These are phyloP conservation scores for Phytophthora cactorum DNA, from an alignment of 352 stramenopile genomes.

Conservation along the genomic window DNA sequence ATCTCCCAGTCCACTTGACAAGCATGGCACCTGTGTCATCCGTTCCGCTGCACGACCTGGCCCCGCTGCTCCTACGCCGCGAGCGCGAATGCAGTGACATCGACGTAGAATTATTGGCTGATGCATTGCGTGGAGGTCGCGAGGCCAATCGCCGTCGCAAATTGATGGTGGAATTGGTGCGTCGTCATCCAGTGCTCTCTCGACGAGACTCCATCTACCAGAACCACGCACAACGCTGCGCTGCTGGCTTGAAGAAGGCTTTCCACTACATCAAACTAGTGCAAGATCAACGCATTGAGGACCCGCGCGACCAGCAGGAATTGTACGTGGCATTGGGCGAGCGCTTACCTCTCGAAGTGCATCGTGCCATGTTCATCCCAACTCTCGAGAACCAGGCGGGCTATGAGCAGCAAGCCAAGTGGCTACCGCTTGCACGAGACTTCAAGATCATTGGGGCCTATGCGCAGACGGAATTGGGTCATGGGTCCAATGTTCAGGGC, in stretches of 20 bases:
- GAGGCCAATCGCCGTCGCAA: conserved; percentile 35
- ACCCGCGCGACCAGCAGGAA: conserved; percentile 26
- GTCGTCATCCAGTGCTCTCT: conserved; percentile 26
- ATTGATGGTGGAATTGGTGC: conserved; percentile 32
- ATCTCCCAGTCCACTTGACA: conserved; percentile 29
- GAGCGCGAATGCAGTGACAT: conserved; percentile 29
- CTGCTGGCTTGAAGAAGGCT: conserved; percentile 29
- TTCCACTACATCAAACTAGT: conserved; percentile 36
- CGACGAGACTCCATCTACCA: conserved; percentile 21
- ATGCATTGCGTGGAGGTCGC: conserved; percentile 29
- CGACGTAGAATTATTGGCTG: conserved; percentile 24
- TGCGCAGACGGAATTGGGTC: conserved; percentile 32
- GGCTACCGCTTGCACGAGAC: conserved; percentile 27
- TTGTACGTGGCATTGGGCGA: conserved; percentile 32
- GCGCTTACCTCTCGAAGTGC: conserved; percentile 33
- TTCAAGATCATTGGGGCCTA: conserved; percentile 32
- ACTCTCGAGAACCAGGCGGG: conserved; percentile 35
- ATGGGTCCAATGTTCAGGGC: conserved; percentile 34
- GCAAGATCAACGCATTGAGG: conserved; percentile 23
- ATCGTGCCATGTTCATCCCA: conserved; percentile 36
- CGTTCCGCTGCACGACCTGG: conserved; percentile 28
- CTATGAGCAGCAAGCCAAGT: conserved; percentile 26
- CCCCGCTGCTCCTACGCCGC: conserved; percentile 22
- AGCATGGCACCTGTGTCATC: conserved; percentile 14
- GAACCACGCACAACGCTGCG: conserved; percentile 33